Base-by-base conservation (phyloP, 2,329 filamentous ascomycete genomes). In the Penicillium sclerotiorum region DNA sequence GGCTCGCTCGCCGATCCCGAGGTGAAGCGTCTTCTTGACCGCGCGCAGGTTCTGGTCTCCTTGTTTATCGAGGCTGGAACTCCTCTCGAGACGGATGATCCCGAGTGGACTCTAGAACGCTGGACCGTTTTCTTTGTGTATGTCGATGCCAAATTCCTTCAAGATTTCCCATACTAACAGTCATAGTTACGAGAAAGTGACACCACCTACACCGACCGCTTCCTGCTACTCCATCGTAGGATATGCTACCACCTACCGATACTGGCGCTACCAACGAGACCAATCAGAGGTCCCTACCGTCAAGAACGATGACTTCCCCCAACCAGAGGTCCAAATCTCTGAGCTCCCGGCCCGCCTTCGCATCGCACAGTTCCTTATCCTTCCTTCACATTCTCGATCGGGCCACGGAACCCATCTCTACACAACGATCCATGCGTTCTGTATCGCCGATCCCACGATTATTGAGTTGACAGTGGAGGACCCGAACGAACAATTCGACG, bases 61-160 rank as follows among this genome's bases (percentile, higher is more conserved):
- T 79, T 97, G 52, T 95, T 91, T 69, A 96, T 99, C 54, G 95
- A 99, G 70, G 94, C 90, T 22, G 94, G 92, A n/a, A 88, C 84
- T 4, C 84, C 84, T 30, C 85, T 96, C 38, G 82, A 82, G 13
- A 75, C 87, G 2, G 84, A 91, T 32, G 80, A 88, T 45, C 81
- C 87, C 1, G 87, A 92, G 54, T 87, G 84, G 79, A 86, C 84
- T 0, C 72, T 87, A 17, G 83, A 91, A 53, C 83, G 93, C 62
- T 99, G 94, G 94, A 91, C 89, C 1, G 75, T 97, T n/a, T 97
- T 91, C 73, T 85, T 96, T 59, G 77, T 96, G 48, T 93, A 88
- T 70, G 69, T 46, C 6, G 12, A 17, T 18, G 13, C 6, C 8
- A 25, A 37, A 4, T 28, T 1, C 32, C 37, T 21, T 8, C 4